Percentiles rank a stretch among this genome's conserved stretches.
Evolutionary conservation across 129 eudicot genomes (phyloP).

Genomic region (Lactuca saligna): DNA sequence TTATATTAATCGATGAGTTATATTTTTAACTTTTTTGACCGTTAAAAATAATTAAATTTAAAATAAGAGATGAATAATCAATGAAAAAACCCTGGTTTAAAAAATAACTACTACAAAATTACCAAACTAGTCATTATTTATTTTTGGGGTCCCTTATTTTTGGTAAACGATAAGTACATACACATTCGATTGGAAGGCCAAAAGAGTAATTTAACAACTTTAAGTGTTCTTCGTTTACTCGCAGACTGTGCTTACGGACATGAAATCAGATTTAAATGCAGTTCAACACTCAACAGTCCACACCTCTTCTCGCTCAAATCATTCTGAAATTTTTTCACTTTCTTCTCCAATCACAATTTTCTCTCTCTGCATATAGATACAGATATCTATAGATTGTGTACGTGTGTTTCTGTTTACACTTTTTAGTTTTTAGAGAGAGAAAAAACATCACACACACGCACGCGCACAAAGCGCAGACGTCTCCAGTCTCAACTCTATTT

Average conservation of each 20-base stretch:
- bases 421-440: background rate
- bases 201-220: background rate
- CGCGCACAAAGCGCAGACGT: conserved; percentile 12
- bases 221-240: background rate
- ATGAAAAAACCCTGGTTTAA: background rate
- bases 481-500: conserved; percentile 9
- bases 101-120: background rate
- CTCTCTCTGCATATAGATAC: conserved; percentile 31
- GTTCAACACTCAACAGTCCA: conserved; percentile 11
- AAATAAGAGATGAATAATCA: background rate
- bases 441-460: conserved; percentile 17
- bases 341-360: conserved; percentile 24
- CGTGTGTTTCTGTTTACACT: conserved; percentile 10
- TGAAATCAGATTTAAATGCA: conserved; percentile 41
- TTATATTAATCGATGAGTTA: background rate
- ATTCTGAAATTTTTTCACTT: conserved; percentile 19
- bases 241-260: conserved; percentile 37
- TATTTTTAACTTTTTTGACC: background rate
- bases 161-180: too few relatives aligned
- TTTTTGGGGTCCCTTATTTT: too few relatives aligned
- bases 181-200: background rate
- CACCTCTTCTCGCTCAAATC: conserved; percentile 5
- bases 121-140: background rate
- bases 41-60: background rate
- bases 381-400: conserved; percentile 22